Base-by-base conservation (phyloP, 768 basidiomycete species). In the Termitomyces eurrhizus region DNA sequence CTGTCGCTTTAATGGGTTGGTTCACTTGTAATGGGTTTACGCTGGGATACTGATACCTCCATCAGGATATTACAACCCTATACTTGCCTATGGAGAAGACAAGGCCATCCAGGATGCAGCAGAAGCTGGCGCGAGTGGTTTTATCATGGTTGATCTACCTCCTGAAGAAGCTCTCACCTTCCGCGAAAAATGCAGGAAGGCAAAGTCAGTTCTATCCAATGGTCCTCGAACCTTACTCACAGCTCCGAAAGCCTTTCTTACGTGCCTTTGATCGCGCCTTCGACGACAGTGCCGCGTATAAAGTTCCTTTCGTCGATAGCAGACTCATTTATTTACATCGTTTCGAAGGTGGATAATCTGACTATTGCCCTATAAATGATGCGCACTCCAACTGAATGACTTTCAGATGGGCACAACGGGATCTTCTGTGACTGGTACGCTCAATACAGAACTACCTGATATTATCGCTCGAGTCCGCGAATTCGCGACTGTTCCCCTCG, bases 251-350 rank as follows among this genome's bases (percentile, higher is more conserved):
- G 96, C 58, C 77, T 99, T 61, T 93, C 95, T 45, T 99, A 96
- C 69, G 89, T 99, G 14, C 97, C 97, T 3, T 78, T 99, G 24
- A 89, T 99, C 64, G 95, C 96, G 1, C 97, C 97, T 2, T 96
- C 95, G 0, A 98, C 97, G 0, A 88, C 89, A 35, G 78, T 92
- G 49, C 78, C 85, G 55, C 90, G 97, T 44, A 93, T 98, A 69
- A 86, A 90, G 66, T 97, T 97, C 77, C 82, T 99, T 44, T 78
- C 93, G 2, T 86, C 89, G 8, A 98, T 99, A 66, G 96, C 97
- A 18, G 97, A 99, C 73, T 88, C 89, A 2, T 98, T 99, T 80
- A 93, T 99, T 64, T 99, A 99, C 72, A 87, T 99, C 51, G 95
- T 98, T n/a, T 97, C 95, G 52, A 96, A 93, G 80, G 94, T 91